Evolutionary conservation across 106 monocot species (phyloP), one percentile per base, ranked within the genome.

Genomic region (Dioscorea alata): DNA sequence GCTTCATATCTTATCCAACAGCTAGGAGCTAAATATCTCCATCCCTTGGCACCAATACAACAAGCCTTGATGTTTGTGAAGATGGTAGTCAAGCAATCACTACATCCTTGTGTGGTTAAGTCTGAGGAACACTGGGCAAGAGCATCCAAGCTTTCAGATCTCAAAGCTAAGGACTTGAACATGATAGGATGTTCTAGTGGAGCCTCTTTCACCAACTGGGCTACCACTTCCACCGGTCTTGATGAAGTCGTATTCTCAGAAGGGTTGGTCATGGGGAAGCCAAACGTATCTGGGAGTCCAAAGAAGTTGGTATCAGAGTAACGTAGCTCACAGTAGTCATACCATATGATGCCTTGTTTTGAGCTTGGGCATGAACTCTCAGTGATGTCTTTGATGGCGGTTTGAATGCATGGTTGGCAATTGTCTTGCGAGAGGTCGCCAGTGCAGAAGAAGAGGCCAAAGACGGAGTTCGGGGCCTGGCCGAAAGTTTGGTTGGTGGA

Each of bases 1-100:
- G 65, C 58, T 65, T 80, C 80, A 32, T 74, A 80, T 24, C 80
- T 60, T 12, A 75, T 50, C 70, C 59, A 71, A 65, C 80, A 80
- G 23, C 70, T 75, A 13, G 25, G 19, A 6, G 74, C 33, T 57
- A 80, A 21, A 32, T 60, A 75, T 14, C 75, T 22, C 65, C 75
- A 80, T 12, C 80, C 80, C 10, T 64, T 57, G 0, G 62, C 19
- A 28, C 17, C 24, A 8, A 15, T 57, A 59, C 80, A 80, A n/a
- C 74, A 59, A 7, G 18, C 22, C 32, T 18, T 57, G 59, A 75
- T 59, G 21, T 21, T 35, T 6, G 20, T 15, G 23, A 74, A 28
- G 13, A 65, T 50, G 0, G 19, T 42, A 2, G 14, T 59, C 60
- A 80, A 52, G 65, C 80, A 80, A 0, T 49, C 42, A 34, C 58